Base-by-base conservation (phyloP, 2,329 filamentous ascomycete genomes). In the Monilinia aucupariae region DNA sequence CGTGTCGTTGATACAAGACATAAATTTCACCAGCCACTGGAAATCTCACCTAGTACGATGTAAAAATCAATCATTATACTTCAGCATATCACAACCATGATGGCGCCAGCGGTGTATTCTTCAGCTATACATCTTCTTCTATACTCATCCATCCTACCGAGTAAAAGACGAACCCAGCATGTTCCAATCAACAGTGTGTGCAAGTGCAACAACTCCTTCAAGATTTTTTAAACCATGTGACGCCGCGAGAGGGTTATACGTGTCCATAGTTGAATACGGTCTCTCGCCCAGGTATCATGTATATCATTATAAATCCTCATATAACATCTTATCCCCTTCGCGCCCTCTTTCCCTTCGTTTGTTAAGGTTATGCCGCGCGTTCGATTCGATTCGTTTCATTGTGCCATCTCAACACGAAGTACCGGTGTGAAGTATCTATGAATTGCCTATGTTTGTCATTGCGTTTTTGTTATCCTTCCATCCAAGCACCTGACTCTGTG, bases 271-370 rank as follows among this genome's bases (percentile, higher is more conserved):
- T 22, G 39, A 34, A 34, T 27, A 22, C 39, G 27, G 10, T 25
- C 45, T 56, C 53, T 56, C 41, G 47, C 53, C 53, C 41, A 34
- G 53, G 53, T 47, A 56, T 47, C 53, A 47, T 56, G 17, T 56
- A 34, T 47, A 56, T 47, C 53, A 27, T 56, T 45, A 25, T 45
- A 56, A 20, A 45, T 17, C n/a, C 32, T 45, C 39, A 12, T 56
- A 32, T 34, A 22, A n/a, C n/a, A n/a, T n/a, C n/a, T 10, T 22
- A 45, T 32, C 39, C 22, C 27, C 8, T n/a, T n/a, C 27, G 10
- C n/a, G 6, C 20, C 17, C 22, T 17, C 9, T 25, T 32, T 22
- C 32, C 3, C 17, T 32, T 45, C 17, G 17, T 22, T 45, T 45
- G n/a, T n/a, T n/a, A n/a, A n/a, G 34, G 9, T n/a, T n/a, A 45